Percentiles rank a stretch among this genome's conserved stretches.
Evolutionary conservation across 2,329 filamentous ascomycete genomes (phyloP).

Genomic region (Ophiostoma australiae): DNA sequence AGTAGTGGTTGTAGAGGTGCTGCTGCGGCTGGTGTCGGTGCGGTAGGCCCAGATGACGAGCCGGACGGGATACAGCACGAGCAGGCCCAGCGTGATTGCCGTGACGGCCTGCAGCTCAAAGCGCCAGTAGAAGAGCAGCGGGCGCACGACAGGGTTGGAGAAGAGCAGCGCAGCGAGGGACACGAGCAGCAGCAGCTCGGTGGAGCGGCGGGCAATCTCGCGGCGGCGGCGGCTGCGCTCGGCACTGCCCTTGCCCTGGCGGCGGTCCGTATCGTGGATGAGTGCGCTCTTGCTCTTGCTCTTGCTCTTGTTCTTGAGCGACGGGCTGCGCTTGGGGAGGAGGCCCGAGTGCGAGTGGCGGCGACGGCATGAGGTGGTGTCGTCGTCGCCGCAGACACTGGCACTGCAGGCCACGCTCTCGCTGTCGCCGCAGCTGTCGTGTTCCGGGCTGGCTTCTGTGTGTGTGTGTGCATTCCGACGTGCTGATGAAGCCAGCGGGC

Average conservation of each 20-base stretch:
- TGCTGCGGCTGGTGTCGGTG: slow-evolving; percentile 12
- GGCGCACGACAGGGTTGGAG: slow-evolving; percentile 44
- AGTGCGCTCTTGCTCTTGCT: background rate
- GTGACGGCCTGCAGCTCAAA: slow-evolving; percentile 42
- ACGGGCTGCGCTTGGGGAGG: background rate
- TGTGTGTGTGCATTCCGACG: background rate
- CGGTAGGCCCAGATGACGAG: slow-evolving; percentile 36
- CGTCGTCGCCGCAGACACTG: slow-evolving; percentile 38
- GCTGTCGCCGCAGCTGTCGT: background rate
- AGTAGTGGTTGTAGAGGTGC: slow-evolving; percentile 19
- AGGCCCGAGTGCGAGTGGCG: background rate
- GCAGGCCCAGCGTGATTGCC: slow-evolving; percentile 39
- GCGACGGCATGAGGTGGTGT: background rate
- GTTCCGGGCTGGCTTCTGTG: background rate
- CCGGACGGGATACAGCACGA: slow-evolving; percentile 56
- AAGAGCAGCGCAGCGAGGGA: slow-evolving; percentile 47
- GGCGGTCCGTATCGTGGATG: slow-evolving; percentile 27
- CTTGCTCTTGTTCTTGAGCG: background rate
- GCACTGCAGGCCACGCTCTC: slow-evolving; percentile 19
- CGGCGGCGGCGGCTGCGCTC: slow-evolving; percentile 43
- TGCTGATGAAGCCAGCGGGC: background rate
- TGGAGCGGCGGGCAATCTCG: slow-evolving; percentile 48
- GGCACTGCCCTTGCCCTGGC: slow-evolving; percentile 24
- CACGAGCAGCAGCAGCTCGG: slow-evolving; percentile 50
- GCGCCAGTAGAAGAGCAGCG: slow-evolving; percentile 44